Base-by-base conservation (phyloP, 148 eudicot genomes). In the Vaccinium vitisidaea region DNA sequence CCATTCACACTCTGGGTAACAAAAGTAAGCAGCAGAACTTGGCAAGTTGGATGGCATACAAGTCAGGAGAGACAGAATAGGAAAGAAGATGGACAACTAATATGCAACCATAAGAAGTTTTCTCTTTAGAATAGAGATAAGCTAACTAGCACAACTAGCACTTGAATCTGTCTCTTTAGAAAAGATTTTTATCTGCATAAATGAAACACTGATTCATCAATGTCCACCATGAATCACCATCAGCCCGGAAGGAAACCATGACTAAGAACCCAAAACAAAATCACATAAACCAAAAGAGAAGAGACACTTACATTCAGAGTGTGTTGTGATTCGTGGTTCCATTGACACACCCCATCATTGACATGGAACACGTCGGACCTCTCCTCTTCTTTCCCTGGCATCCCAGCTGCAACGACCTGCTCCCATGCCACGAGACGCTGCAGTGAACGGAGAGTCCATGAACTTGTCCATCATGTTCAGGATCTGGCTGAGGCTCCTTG, bases 351-450 rank as follows among this genome's bases (percentile, higher is more conserved):
- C 83, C 88, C 90, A 78, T 90, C 84, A 36, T 83, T 80, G 43
- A 92, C 92, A 46, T 92, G 88, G 75, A 87, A 82, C 32, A 90
- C 89, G 83, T 90, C 92, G 52, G 83, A 87, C 86, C 91, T 86
- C 77, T 90, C 93, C n/a, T 91, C 93, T 27, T 91, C 91, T 69
- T 90, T 92, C 92, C 23, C 50, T 82, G 0, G 87, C 88, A 54
- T 90, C 88, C 94, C 94, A 90, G 7, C 91, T 90, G 54, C 89
- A 71, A 15, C 86, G 81, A 7, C 85, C 83, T 0, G 73, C 67
- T 14, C 89, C 88, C 39, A 50, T 4, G 25, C 85, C 84, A 1
- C 87, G 90, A 2, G 87, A 1, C 1, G 86, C 59, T 4, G 89
- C 6, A 1, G 84, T 5, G 61, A 87, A 76, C 9, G 92, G 90